These are phyloP conservation scores for Tetrahymena borealis DNA, from an alignment of 73 alveolate species.

Conservation along the genomic window DNA sequence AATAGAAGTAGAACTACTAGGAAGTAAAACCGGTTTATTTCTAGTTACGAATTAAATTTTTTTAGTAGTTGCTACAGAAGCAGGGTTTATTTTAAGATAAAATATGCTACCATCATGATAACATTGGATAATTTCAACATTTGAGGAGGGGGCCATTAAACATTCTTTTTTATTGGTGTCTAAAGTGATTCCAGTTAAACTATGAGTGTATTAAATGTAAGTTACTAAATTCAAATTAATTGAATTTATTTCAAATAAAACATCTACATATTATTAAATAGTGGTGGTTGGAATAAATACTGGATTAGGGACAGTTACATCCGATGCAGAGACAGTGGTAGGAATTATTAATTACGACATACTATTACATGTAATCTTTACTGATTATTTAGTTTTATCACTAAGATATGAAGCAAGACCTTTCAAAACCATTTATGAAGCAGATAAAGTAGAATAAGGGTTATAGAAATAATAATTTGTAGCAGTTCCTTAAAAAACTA, in stretches of 20 bases:
- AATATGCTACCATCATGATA: background rate
- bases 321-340: background rate
- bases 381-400: background rate
- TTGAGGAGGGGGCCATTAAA: background rate
- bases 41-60: background rate
- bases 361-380: background rate
- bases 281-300: background rate
- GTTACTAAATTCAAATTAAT: background rate
- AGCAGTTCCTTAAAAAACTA: background rate
- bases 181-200: background rate
- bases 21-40: background rate
- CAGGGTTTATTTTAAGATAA: background rate
- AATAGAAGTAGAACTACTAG: background rate
- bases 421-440: background rate
- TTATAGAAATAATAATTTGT: background rate
- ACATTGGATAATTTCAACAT: background rate
- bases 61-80: background rate
- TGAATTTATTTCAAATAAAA: background rate
- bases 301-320: background rate
- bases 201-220: background rate
- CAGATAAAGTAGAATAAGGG: background rate
- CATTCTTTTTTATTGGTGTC: background rate
- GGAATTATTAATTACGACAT: background rate
- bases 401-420: background rate
- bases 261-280: background rate